A percentile compares a stretch with the other conserved stretches of the same genome.
Conservation (phyloP, 352 stramenopile species). For the Phytophthora podocarpi region DNA sequence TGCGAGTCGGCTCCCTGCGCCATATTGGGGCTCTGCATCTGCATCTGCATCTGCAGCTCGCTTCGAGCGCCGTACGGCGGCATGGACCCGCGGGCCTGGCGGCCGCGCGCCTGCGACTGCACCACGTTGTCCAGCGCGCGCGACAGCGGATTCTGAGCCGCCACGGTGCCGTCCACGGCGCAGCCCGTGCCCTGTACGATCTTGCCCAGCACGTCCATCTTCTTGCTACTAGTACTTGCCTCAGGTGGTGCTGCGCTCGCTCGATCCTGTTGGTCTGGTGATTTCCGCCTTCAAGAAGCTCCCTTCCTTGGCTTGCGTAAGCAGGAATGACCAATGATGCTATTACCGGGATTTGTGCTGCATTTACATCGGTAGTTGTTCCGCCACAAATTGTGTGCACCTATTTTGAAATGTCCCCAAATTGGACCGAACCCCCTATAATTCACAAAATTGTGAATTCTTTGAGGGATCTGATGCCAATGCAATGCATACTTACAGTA, state of each 20-base stretch:
- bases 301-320: conserved; percentile 24
- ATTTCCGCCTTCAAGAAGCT: conserved; percentile 7
- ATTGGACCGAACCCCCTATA: no score
- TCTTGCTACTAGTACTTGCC: background rate
- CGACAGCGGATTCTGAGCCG: conserved; percentile 85
- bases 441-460: no score
- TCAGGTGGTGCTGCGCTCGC: no score
- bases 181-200: conserved; percentile 84
- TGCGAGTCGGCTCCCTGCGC: conserved; percentile 52
- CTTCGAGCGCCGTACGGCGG: conserved; percentile 36
- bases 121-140: conserved; percentile 79
- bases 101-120: conserved; percentile 57
- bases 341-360: no score
- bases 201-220: conserved; percentile 86
- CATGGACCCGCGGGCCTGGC: conserved; percentile 38
- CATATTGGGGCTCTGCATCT: conserved; percentile 78
- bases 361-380: no score
- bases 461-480: no score
- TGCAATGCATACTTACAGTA: no score
- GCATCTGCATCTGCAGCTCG: conserved; percentile 78
- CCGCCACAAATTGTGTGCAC: no score
- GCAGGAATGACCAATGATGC: conserved; percentile 5
- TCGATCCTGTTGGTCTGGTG: background rate
- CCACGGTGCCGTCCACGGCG: conserved; percentile 80
- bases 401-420: no score